These are phyloP conservation scores for Fusarium virguliforme DNA, from an alignment of 2,329 filamentous ascomycete species.

Conservation along the genomic window DNA sequence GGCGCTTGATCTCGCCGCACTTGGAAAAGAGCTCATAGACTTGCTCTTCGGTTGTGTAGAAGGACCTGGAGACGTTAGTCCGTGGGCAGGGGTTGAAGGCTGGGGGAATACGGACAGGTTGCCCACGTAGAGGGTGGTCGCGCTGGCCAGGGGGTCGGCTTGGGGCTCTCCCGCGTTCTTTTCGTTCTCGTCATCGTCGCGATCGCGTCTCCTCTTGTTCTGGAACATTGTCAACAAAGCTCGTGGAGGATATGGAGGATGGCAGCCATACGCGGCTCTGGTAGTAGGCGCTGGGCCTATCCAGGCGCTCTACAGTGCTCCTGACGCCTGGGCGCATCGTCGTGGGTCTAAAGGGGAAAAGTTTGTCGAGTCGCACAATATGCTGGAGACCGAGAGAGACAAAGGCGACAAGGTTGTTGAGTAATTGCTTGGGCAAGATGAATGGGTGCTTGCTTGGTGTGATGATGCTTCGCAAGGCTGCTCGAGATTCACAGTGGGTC, in stretches of 20 bases:
- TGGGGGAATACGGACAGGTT: constrained; percentile 76
- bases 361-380: not conserved
- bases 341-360: not conserved
- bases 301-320: constrained; percentile 90
- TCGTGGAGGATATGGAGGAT: not conserved
- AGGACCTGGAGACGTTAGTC: constrained; percentile 73
- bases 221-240: constrained; percentile 54
- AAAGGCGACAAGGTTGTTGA: constrained; percentile 10
- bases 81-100: constrained; percentile 11
- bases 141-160: constrained; percentile 83
- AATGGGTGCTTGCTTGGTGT: constrained; percentile 10
- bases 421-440: constrained; percentile 16
- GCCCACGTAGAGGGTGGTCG: constrained; percentile 96
- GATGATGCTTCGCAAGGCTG: constrained; percentile 34
- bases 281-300: constrained; percentile 96
- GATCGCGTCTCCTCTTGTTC: constrained; percentile 81
- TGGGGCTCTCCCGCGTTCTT: constrained; percentile 64
- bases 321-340: constrained; percentile 65
- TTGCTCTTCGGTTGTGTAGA: constrained; percentile 99
- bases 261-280: constrained; percentile 77
- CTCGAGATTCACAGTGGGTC: constrained; percentile 33
- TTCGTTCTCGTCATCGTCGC: constrained; percentile 68
- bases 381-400: not conserved
- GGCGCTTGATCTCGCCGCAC: constrained; percentile 97
- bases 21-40: constrained; percentile 97